Evolutionary conservation across 179 eudicot species (phyloP).

Genomic region (Dionaea muscipula): DNA sequence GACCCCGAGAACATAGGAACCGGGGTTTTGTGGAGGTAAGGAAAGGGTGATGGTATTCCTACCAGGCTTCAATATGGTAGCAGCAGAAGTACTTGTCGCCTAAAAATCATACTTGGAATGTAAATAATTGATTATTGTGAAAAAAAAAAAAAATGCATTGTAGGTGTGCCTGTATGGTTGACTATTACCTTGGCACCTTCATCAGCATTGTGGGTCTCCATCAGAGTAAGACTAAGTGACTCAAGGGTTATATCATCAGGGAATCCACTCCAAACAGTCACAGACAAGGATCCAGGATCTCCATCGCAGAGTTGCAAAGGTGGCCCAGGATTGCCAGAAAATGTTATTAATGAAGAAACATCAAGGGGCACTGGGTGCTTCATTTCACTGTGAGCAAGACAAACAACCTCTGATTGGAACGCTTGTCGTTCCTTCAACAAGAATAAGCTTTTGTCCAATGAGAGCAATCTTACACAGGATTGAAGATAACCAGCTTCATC

Average conservation of each 20-base stretch:
- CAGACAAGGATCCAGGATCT: slow-evolving; percentile 82
- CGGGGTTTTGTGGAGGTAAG: slow-evolving; percentile 92
- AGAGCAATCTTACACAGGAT: slow-evolving; percentile 83
- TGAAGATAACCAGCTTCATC: slow-evolving; percentile 94
- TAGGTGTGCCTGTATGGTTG: not conserved
- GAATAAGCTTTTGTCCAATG: slow-evolving; percentile 79
- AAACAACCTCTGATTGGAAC: slow-evolving; percentile 72
- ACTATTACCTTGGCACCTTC: slow-evolving; percentile 82
- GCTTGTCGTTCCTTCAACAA: slow-evolving; percentile 76
- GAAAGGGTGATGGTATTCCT: slow-evolving; percentile 63
- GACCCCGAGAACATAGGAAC: slow-evolving; percentile 92
- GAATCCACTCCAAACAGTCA: slow-evolving; percentile 92
- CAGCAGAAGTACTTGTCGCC: slow-evolving; percentile 62
- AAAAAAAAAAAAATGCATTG: not conserved
- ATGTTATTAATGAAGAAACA: slow-evolving; percentile 83
- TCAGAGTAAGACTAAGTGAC: slow-evolving; percentile 80
- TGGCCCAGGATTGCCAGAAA: slow-evolving; percentile 85
- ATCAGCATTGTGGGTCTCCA: slow-evolving; percentile 78
- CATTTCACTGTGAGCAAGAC: slow-evolving; percentile 90
- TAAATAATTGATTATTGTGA: slow-evolving; percentile 10
- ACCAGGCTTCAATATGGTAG: slow-evolving; percentile 72
- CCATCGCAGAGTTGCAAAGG: slow-evolving; percentile 81
- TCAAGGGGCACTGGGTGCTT: slow-evolving; percentile 88
- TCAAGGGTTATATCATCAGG: slow-evolving; percentile 95
- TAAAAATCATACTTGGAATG: slow-evolving; percentile 17